phyloP scores from a whole-genome alignment of 768 basidiomycete genomes.

The Lentinula sp. region DNA sequence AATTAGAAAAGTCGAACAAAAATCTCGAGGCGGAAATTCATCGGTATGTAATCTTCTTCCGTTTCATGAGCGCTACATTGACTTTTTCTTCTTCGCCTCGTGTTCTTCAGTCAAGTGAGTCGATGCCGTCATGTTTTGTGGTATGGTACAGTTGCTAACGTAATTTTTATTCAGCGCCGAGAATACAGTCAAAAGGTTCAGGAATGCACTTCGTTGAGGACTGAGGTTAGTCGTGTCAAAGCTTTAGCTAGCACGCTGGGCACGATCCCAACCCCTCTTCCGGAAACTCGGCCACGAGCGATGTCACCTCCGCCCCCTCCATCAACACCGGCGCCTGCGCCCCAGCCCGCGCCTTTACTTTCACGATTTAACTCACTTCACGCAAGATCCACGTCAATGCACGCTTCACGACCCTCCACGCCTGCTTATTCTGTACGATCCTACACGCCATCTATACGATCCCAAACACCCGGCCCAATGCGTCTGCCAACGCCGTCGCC shows the following conservation, averaged over 20 bases:
- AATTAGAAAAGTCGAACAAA: constrained; percentile 47
- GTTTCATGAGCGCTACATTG: constrained; percentile 6
- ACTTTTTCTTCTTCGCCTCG: constrained; percentile 12
- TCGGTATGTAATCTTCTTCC: constrained; percentile 43
- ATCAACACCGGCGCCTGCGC: constrained; percentile 29
- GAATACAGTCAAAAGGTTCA: constrained; percentile 63
- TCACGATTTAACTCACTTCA: constrained; percentile 50
- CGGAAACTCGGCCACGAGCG: constrained; percentile 22
- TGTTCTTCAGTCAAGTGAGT: constrained; percentile 55
- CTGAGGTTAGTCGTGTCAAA: constrained; percentile 56
- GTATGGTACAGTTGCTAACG: constrained; percentile 6
- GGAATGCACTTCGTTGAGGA: constrained; percentile 62
- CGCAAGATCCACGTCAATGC: constrained; percentile 48
- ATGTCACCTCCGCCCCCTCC: constrained; percentile 29
- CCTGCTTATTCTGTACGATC: constrained; percentile 21
- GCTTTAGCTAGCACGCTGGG: constrained; percentile 37
- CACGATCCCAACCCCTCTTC: constrained; percentile 11
- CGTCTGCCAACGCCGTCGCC: constrained; percentile 23
- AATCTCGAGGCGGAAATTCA: constrained; percentile 67
- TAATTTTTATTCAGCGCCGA: constrained; percentile 37
- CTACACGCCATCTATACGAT: constrained; percentile 15
- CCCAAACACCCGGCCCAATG: constrained; percentile 25
- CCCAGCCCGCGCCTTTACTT: constrained; percentile 36
- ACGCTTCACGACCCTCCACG: constrained; percentile 22
- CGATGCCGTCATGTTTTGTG: constrained; percentile 8